Evolutionary conservation across 345 rosid genomes (phyloP).

Genomic region (Populus alba): DNA sequence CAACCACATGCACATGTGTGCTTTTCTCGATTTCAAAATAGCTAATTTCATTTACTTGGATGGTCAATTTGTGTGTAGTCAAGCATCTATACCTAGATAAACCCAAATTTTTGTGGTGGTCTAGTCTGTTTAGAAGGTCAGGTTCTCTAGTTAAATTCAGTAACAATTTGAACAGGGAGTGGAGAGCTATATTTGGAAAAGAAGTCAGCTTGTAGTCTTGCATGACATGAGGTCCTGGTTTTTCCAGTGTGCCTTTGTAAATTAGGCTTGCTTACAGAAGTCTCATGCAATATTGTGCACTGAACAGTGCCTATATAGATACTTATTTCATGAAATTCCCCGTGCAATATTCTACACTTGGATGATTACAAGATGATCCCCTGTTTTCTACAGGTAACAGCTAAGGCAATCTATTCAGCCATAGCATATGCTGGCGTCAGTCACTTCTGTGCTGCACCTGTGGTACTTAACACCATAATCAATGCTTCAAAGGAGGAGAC

Average conservation of each 20-base stretch:
- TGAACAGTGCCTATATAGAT: background rate
- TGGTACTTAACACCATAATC: constrained; percentile 74
- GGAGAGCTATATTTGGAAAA: background rate
- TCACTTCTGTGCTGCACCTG: constrained; percentile 93
- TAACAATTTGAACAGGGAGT: background rate
- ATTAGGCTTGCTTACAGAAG: background rate
- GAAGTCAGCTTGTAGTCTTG: background rate
- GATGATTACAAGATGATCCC: background rate
- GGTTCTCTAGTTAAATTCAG: background rate
- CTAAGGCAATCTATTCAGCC: constrained; percentile 72
- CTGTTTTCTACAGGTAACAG: constrained; percentile 56
- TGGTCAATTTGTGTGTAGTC: background rate
- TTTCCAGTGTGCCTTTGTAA: background rate
- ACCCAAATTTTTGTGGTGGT: background rate
- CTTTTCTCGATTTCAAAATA: background rate
- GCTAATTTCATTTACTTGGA: background rate
- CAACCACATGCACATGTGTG: background rate
- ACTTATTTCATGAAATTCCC: background rate
- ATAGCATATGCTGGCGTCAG: constrained; percentile 69
- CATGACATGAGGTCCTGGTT: background rate
- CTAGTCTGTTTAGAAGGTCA: background rate
- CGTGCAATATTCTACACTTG: background rate
- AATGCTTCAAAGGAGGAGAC: constrained; percentile 72
- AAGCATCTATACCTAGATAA: background rate
- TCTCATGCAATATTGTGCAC: background rate